phyloP scores from a whole-genome alignment of 371 early-diverging fungal species.

The Rhizopus arrhizus region DNA sequence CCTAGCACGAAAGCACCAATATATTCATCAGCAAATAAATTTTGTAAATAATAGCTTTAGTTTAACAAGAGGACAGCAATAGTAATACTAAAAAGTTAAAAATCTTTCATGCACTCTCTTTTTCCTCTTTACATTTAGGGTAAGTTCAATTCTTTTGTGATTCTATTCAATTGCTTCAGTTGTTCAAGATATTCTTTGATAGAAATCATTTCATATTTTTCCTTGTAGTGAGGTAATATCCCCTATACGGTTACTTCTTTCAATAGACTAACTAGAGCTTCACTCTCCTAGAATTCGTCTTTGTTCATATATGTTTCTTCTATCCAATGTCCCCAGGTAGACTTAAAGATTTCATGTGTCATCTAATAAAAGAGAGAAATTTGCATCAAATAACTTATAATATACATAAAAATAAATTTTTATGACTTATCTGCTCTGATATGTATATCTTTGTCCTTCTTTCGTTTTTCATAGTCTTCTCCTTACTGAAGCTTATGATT shows the following conservation, averaged over 20 bases:
- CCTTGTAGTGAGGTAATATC: slow-evolving; percentile 14
- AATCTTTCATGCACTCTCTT: neutral
- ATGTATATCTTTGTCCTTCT: neutral
- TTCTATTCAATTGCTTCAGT: slow-evolving; percentile 13
- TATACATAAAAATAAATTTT: neutral
- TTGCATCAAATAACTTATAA: too few relatives aligned
- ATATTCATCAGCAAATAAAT: slow-evolving; percentile 20
- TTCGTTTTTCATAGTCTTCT: slow-evolving; percentile 4
- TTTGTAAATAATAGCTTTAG: slow-evolving; percentile 3
- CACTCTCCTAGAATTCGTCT: slow-evolving; percentile 32
- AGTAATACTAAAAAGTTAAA: neutral
- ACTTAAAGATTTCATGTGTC: slow-evolving; percentile 19
- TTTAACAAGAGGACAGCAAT: neutral
- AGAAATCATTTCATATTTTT: slow-evolving; percentile 9
- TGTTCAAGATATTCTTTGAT: slow-evolving; percentile 9
- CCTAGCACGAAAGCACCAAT: slow-evolving; percentile 34
- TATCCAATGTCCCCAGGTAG: slow-evolving; percentile 44
- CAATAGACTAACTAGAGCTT: slow-evolving; percentile 22
- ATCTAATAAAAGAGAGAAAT: slow-evolving; percentile 13
- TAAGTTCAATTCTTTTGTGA: slow-evolving; percentile 15
- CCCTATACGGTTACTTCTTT: slow-evolving; percentile 29
- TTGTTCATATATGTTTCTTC: slow-evolving; percentile 33
- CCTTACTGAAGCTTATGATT: slow-evolving; percentile 4
- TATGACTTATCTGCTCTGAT: slow-evolving; percentile 8
- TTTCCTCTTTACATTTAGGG: slow-evolving; percentile 11